Evolutionary conservation across 2,329 filamentous ascomycete genomes (phyloP), one percentile per base, ranked within the genome.

Genomic region (Penicillium sp.): DNA sequence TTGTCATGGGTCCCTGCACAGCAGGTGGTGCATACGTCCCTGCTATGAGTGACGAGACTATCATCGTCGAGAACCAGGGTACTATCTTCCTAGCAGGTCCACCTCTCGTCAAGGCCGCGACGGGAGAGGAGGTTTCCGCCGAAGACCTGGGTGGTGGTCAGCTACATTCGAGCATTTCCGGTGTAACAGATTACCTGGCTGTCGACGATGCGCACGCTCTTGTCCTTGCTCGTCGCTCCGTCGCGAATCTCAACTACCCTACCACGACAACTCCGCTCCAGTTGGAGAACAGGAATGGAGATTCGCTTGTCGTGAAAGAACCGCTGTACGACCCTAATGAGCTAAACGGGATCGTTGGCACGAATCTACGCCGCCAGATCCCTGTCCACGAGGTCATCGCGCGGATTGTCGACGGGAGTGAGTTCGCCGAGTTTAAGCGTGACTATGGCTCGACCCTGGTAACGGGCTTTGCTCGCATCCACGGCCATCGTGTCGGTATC

Each of bases 1-100:
- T 97, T 2, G 93, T 99, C 47, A 97, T 99, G 93, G 93, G 93
- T 0, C 90, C 93, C 43, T 99, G 94, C 77, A 99, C 94, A 0
- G 93, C 93, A 1, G 93, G 93, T 50, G 93, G 93, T 48, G 93
- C 93, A 25, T 97, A 99, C 73, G 93, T 97, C 12, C 93, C 93
- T 12, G 91, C 91, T 68, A 97, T 99, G 93, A 93, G 90, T 60
- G 94, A 97, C 73, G 94, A 97, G 81, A 92, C 87, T 72, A 97
- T 99, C 75, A 97, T 99, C 63, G 94, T 97, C 39, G 87, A 91
- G 70, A 89, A 93, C 52, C 93, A 97, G 74, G 93, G 93, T n/a
- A 93, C 96, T 66, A 96, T 99, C 72, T 99, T 97, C 80, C 85
- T 99, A 2, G 93, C 93, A 0, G 94, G 93, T 0, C 93, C 93